Percentiles rank a stretch among this genome's conserved stretches.
These are phyloP conservation scores for Petrea volubilis DNA, from an alignment of 257 asterid species.

Conservation along the genomic window DNA sequence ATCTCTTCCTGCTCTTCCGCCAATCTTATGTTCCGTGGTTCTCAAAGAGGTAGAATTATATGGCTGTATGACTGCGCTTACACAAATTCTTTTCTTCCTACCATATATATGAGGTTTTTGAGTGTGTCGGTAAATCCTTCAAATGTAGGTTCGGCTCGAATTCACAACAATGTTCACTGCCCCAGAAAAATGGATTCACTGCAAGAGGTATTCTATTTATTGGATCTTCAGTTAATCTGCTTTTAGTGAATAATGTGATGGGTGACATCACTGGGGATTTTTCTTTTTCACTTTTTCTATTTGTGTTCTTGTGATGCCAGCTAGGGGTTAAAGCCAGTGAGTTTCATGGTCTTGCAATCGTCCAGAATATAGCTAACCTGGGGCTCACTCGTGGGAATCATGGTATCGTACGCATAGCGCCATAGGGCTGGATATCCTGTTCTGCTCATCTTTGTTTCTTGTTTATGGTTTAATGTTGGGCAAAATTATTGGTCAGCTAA, in stretches of 20 bases:
- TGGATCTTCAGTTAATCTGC: neutral
- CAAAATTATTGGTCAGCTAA: neutral
- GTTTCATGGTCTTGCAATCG: conserved; percentile 53
- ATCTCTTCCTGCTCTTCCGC: conserved; percentile 49
- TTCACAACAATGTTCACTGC: conserved; percentile 27
- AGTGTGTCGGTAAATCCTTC: neutral
- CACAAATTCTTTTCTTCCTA: neutral
- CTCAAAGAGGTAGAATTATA: conserved; percentile 44
- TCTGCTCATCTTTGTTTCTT: neutral
- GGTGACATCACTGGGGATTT: neutral
- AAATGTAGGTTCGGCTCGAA: conserved; percentile 37
- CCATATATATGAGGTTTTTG: neutral
- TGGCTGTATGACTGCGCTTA: neutral
- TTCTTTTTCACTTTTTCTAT: neutral
- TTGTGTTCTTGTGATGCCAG: too few relatives aligned
- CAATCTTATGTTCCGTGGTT: conserved; percentile 37
- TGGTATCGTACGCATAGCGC: conserved; percentile 40
- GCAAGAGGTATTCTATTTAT: conserved; percentile 39
- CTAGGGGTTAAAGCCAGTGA: conserved; percentile 55
- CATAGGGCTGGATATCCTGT: neutral
- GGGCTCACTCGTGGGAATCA: conserved; percentile 31
- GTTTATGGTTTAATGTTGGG: neutral
- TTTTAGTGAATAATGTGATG: neutral
- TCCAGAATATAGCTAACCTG: conserved; percentile 34
- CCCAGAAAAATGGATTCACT: conserved; percentile 34